These are phyloP conservation scores for Tetrahymena malaccensis DNA, from an alignment of 73 alveolate genomes.

Conservation along the genomic window DNA sequence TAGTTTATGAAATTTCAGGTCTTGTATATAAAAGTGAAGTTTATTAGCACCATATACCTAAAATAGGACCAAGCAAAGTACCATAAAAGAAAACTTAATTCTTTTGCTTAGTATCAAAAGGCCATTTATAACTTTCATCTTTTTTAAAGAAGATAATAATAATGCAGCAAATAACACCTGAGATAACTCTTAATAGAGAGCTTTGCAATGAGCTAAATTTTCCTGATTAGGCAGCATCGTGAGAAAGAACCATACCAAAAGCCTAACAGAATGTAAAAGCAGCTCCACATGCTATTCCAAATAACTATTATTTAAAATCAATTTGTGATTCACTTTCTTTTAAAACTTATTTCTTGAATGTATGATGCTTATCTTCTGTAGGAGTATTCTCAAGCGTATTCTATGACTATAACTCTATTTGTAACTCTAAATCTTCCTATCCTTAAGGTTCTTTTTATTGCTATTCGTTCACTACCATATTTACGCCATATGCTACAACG, in stretches of 20 bases:
- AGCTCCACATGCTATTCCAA: not conserved
- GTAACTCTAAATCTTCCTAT: not conserved
- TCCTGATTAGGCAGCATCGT: not conserved
- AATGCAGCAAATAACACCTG: not conserved
- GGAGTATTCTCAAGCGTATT: not conserved
- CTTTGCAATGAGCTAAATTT: not conserved
- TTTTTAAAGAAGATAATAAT: not conserved
- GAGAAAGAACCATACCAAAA: not conserved
- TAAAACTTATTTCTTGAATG: not conserved
- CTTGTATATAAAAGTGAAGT: not conserved
- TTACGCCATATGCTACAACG: not conserved
- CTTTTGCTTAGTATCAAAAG: not conserved
- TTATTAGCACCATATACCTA: not conserved
- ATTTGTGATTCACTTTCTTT: not conserved
- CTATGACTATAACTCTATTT: not conserved
- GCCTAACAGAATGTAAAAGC: not conserved
- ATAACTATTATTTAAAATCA: not conserved
- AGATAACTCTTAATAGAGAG: not conserved
- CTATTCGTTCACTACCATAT: not conserved
- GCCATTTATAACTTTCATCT: not conserved
- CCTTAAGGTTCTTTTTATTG: not conserved
- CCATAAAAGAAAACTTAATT: not conserved
- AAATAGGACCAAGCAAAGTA: not conserved
- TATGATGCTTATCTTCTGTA: not conserved
- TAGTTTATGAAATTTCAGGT: not conserved